Evolutionary conservation across 1,284 basidiomycete genomes (phyloP), one percentile per base, ranked within the genome.

Genomic region (Puccinia triticina): DNA sequence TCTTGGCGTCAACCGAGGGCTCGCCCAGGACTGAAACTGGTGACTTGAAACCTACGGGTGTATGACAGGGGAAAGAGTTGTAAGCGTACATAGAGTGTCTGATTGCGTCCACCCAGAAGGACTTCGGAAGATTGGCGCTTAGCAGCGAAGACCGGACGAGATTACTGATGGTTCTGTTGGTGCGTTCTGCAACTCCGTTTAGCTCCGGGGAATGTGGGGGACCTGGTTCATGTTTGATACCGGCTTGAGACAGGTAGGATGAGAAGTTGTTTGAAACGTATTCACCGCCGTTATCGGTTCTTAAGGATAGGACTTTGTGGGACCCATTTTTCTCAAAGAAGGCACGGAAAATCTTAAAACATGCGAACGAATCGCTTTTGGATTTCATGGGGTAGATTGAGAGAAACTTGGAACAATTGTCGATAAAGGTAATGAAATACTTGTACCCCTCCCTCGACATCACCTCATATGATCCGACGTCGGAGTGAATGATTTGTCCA

Each of bases 391-490:
- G 67, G n/a, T 71, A 71, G 12, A 71, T 2, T 1, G 48, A 18
- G 48, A 46, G 32, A 34, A 37, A 40, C 32, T 69, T 69, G 21
- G 66, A 69, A 32, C 32, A 69, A 37, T 69, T 26, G 43, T 69
- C 32, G 23, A 69, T 32, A 32, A 69, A 69, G 5, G 66, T 69
- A 18, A 69, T 40, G 21, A 26, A 69, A 37, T 32, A 34, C 7
- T 32, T 8, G 26, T 26, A 69, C 10, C 66, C 66, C 32, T 69
- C 66, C 66, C 66, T n/a, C n/a, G n/a, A n/a, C n/a, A n/a, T n/a
- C n/a, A n/a, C n/a, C n/a, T n/a, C n/a, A n/a, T n/a, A n/a, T n/a
- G n/a, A n/a, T n/a, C n/a, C n/a, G n/a, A n/a, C n/a, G n/a, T n/a
- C n/a, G n/a, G n/a, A n/a, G n/a, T n/a, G n/a, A n/a, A n/a, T n/a